Evolutionary conservation across 2,329 filamentous ascomycete species (phyloP).

Genomic region (Ramularia endophylla): DNA sequence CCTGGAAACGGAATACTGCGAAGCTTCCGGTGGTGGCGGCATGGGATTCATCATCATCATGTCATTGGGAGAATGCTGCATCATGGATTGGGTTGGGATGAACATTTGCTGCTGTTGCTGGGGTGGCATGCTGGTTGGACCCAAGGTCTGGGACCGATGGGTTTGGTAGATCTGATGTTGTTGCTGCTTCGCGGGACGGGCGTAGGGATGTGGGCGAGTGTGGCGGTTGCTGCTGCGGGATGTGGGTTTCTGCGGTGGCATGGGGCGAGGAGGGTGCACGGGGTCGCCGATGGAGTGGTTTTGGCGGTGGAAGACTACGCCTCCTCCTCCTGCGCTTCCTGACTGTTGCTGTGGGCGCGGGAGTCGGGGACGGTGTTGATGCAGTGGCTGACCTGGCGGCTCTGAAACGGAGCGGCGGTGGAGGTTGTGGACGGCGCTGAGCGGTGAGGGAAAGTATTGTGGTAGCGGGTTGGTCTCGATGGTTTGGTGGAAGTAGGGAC

Average conservation of each 20-base stretch:
- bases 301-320: slow-evolving; percentile 20
- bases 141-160: neutral
- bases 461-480: slow-evolving; percentile 13
- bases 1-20: slow-evolving; percentile 12
- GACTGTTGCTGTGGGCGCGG: too few relatives aligned
- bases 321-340: too few relatives aligned
- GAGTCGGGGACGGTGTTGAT: neutral
- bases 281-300: slow-evolving; percentile 18
- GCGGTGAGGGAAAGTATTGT: slow-evolving; percentile 7
- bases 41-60: slow-evolving; percentile 1
- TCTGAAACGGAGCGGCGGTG: slow-evolving; percentile 24
- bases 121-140: neutral
- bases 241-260: slow-evolving; percentile 11
- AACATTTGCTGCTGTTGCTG: slow-evolving; percentile 8
- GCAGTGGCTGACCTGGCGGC: slow-evolving; percentile 15
- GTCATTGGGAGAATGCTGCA: too few relatives aligned
- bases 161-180: neutral
- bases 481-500: slow-evolving; percentile 20
- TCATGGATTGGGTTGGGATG: too few relatives aligned
- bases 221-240: slow-evolving; percentile 10
- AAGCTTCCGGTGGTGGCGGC: slow-evolving; percentile 6
- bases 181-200: slow-evolving; percentile 6
- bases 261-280: slow-evolving; percentile 1
- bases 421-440: slow-evolving; percentile 1
- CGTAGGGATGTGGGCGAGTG: slow-evolving; percentile 10